A percentile compares a stretch with the other conserved stretches of the same genome.
These are phyloP conservation scores for Penicillium fuscoglaucum DNA, from an alignment of 2,329 filamentous ascomycete genomes.

Conservation along the genomic window DNA sequence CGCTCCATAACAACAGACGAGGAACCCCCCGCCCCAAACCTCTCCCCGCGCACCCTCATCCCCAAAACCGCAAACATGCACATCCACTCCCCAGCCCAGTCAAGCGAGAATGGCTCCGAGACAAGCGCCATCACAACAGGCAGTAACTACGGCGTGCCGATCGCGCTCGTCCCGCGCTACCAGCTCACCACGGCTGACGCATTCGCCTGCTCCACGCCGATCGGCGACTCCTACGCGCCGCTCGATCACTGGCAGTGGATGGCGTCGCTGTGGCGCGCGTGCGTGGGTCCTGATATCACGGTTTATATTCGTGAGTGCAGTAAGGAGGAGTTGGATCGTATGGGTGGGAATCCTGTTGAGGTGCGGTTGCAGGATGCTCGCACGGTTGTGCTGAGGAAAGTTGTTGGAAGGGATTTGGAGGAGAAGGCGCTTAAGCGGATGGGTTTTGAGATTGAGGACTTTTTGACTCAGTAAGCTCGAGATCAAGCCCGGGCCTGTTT, in stretches of 20 bases:
- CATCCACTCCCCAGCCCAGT: constrained; percentile 34
- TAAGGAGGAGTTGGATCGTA: constrained; percentile 42
- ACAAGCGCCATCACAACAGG: constrained; percentile 17
- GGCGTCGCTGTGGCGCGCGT: constrained; percentile 87
- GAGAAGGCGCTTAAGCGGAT: constrained; percentile 72
- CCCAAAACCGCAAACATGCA: constrained; percentile 32
- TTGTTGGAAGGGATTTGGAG: constrained; percentile 50
- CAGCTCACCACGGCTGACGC: constrained; percentile 75
- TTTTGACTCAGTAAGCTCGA: constrained; percentile 39
- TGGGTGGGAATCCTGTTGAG: constrained; percentile 54
- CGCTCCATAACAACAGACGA: constrained; percentile 17
- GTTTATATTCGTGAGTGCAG: constrained; percentile 47
- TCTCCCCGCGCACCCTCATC: constrained; percentile 38
- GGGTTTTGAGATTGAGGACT: constrained; percentile 86
- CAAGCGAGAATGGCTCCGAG: constrained; percentile 31
- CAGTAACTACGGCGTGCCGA: constrained; percentile 52
- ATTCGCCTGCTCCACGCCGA: constrained; percentile 71
- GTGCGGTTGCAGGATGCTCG: constrained; percentile 52
- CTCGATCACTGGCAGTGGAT: constrained; percentile 98
- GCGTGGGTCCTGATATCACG: constrained; percentile 70
- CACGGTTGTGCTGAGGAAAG: constrained; percentile 55
- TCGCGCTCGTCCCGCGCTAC: constrained; percentile 77
- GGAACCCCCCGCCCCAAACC: constrained; percentile 20
- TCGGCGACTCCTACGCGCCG: constrained; percentile 73
- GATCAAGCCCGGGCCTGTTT: neutral